These are phyloP conservation scores for Melampsora americana DNA, from an alignment of 1,284 basidiomycete species.

Conservation along the genomic window DNA sequence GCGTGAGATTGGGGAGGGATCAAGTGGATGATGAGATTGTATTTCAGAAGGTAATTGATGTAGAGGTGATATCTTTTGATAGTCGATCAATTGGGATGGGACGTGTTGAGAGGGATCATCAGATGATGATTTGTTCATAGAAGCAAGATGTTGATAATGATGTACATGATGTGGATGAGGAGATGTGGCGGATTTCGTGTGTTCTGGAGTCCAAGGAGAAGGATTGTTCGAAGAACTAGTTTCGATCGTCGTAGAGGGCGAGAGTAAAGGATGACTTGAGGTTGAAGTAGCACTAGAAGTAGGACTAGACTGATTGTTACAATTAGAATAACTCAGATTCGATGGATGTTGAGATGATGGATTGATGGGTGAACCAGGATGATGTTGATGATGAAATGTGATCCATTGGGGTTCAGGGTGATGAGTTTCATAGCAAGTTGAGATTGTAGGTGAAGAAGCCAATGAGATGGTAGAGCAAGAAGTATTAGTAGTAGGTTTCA, in stretches of 20 bases:
- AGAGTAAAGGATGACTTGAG: background rate
- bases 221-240: background rate
- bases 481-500: background rate
- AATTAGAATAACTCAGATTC: background rate
- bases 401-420: conserved; percentile 3
- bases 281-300: background rate
- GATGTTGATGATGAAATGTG: background rate
- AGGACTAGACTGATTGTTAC: background rate
- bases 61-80: no score
- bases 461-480: conserved; percentile 5
- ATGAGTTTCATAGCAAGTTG: background rate
- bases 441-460: background rate
- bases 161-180: no score
- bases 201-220: background rate
- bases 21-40: background rate
- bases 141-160: no score
- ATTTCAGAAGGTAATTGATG: no score
- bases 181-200: background rate
- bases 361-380: background rate
- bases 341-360: background rate
- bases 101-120: background rate
- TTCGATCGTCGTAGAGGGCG: background rate
- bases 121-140: no score
- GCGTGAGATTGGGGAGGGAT: background rate
- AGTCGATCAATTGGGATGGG: background rate